A percentile compares a stretch with the other conserved stretches of the same genome.
These are phyloP conservation scores for Sicyos baderoa DNA, from an alignment of 306 rosid species.

Conservation along the genomic window DNA sequence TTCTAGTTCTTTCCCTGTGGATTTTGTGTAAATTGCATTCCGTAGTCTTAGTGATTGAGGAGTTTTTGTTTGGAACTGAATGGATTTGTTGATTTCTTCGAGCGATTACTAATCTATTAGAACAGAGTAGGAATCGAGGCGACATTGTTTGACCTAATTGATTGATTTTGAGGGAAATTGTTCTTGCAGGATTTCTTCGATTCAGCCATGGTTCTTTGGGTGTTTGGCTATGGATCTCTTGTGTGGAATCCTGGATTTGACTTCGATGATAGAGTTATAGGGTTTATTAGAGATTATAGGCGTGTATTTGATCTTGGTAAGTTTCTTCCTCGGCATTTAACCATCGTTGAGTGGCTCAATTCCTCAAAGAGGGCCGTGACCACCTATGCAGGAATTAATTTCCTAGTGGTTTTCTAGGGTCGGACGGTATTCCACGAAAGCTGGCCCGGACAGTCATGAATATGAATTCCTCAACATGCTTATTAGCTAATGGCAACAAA, in stretches of 20 bases:
- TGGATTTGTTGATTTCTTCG: background rate
- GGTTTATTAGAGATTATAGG: conserved; percentile 74
- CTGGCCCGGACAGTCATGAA: too few relatives aligned
- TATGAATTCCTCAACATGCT: conserved; percentile 3
- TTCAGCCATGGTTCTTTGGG: conserved; percentile 82
- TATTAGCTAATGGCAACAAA: background rate
- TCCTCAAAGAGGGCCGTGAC: too few relatives aligned
- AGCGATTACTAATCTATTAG: background rate
- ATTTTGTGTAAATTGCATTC: background rate
- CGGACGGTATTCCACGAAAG: too few relatives aligned
- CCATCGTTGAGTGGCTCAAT: too few relatives aligned
- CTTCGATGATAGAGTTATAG: conserved; percentile 64
- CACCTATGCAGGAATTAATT: too few relatives aligned
- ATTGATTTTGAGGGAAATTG: background rate
- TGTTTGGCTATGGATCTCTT: conserved; percentile 93
- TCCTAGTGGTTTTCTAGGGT: too few relatives aligned
- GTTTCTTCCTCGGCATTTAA: too few relatives aligned
- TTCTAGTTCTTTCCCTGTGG: background rate
- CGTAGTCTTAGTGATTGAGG: background rate
- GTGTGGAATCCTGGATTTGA: conserved; percentile 96
- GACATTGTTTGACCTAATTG: background rate
- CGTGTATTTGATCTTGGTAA: conserved; percentile 92
- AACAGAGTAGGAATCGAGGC: background rate
- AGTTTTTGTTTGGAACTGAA: background rate
- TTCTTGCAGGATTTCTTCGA: conserved; percentile 26